These are phyloP conservation scores for Trametes cubensis DNA, from an alignment of 768 basidiomycete genomes.

Conservation along the genomic window DNA sequence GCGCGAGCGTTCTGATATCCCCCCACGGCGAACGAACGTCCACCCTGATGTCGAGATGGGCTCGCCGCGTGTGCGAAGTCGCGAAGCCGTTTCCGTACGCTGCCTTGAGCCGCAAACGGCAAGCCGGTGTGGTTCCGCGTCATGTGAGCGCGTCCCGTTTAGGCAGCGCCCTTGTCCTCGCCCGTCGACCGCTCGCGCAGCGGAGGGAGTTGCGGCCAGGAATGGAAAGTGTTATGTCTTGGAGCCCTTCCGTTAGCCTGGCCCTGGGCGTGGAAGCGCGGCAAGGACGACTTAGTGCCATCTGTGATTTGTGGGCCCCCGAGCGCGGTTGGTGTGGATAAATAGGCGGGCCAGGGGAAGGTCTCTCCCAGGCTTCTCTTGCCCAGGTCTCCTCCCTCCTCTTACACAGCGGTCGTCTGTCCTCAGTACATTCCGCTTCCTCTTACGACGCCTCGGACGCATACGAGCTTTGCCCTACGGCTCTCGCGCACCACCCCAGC, in stretches of 20 bases:
- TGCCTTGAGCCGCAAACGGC: slow-evolving; percentile 21
- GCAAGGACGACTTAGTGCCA: not conserved
- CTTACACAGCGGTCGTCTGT: not conserved
- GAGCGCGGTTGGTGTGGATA: slow-evolving; percentile 4
- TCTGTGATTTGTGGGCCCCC: not conserved
- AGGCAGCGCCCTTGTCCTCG: slow-evolving; percentile 18
- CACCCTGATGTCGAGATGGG: not conserved
- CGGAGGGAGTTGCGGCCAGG: not conserved
- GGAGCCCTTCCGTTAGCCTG: not conserved
- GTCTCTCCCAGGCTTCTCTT: slow-evolving; percentile 17
- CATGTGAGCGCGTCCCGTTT: slow-evolving; percentile 19
- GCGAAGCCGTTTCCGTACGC: slow-evolving; percentile 17
- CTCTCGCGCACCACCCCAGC: not conserved
- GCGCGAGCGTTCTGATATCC: slow-evolving; percentile 7
- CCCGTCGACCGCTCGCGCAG: not conserved
- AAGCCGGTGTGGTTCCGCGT: slow-evolving; percentile 6
- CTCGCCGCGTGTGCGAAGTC: not conserved
- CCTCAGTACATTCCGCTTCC: not conserved
- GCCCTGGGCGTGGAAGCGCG: not conserved
- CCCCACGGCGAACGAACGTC: too few species aligned
- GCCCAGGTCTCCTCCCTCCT: not conserved
- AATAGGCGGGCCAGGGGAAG: slow-evolving; percentile 12
- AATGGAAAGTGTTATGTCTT: slow-evolving; percentile 22
- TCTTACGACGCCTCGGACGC: slow-evolving; percentile 2
- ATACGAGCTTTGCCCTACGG: not conserved